A percentile compares a stretch with the other conserved stretches of the same genome.
Conservation (phyloP, 352 stramenopile genomes). For the Thalassiosira mediterranea region DNA sequence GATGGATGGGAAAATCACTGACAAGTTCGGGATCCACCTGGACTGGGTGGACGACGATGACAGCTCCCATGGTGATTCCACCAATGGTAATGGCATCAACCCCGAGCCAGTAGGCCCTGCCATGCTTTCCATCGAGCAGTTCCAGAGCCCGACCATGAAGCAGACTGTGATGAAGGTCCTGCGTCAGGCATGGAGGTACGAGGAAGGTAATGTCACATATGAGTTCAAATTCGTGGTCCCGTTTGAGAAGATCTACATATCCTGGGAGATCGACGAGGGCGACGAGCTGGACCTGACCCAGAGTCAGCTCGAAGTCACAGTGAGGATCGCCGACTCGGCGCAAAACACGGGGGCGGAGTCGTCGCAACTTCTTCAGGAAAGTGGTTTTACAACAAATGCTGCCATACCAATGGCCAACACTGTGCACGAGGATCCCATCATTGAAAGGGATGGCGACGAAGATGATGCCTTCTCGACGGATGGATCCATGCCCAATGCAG, state of each 20-base stretch:
- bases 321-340: slow-evolving; percentile 9
- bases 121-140: slow-evolving; percentile 32
- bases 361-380: neutral
- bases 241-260: slow-evolving; percentile 31
- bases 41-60: slow-evolving; percentile 10
- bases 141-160: slow-evolving; percentile 18
- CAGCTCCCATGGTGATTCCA: neutral
- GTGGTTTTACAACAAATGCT: neutral
- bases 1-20: slow-evolving; percentile 26
- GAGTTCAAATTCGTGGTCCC: slow-evolving; percentile 30
- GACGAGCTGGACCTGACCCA: slow-evolving; percentile 39
- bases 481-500: slow-evolving; percentile 2
- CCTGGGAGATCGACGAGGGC: slow-evolving; percentile 29
- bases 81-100: neutral
- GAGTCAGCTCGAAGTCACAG: slow-evolving; percentile 24
- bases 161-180: slow-evolving; percentile 29
- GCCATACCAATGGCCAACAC: neutral
- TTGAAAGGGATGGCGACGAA: neutral
- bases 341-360: neutral
- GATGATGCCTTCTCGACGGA: neutral
- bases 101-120: slow-evolving; percentile 12
- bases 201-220: slow-evolving; percentile 18
- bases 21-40: slow-evolving; percentile 24
- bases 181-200: slow-evolving; percentile 27
- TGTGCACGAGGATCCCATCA: neutral